Conservation (phyloP, 306 rosid species). For the Prunus campanulata region DNA sequence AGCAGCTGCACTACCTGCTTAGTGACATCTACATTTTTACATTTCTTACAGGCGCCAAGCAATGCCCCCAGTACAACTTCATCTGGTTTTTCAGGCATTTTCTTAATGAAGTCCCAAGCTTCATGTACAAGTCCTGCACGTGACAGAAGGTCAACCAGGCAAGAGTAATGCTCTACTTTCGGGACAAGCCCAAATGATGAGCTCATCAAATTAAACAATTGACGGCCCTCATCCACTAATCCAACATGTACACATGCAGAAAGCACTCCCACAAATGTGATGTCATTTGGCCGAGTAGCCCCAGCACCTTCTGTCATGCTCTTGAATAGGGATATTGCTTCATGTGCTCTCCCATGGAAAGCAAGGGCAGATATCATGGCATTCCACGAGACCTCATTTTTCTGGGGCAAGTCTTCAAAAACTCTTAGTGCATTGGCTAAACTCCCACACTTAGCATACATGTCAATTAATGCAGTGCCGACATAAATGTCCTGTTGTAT, state of each 20-base stretch:
- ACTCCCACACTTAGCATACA: conserved; percentile 95
- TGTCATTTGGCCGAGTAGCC: conserved; percentile 62
- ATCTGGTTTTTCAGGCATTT: conserved; percentile 90
- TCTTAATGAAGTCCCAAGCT: conserved; percentile 77
- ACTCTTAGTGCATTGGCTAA: conserved; percentile 68
- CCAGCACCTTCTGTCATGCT: conserved; percentile 63
- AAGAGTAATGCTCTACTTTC: conserved; percentile 90
- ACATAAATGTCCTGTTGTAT: conserved; percentile 59
- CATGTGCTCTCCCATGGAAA: conserved; percentile 79
- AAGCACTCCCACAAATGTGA: conserved; percentile 84
- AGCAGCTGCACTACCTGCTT: conserved; percentile 63
- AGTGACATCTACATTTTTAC: conserved; percentile 60
- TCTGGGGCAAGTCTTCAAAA: conserved; percentile 66
- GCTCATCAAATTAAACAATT: conserved; percentile 68
- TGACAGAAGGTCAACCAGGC: conserved; percentile 89
- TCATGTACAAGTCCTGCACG: conserved; percentile 76
- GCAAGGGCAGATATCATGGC: conserved; percentile 96
- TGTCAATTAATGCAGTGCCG: conserved; percentile 80
- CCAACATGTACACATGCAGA: conserved; percentile 96
- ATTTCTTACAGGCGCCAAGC: conserved; percentile 78
- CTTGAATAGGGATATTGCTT: conserved; percentile 64
- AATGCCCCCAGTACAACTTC: conserved; percentile 77
- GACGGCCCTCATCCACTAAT: conserved; percentile 64
- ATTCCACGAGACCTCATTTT: conserved; percentile 92
- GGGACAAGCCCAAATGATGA: conserved; percentile 67